Base-by-base conservation (phyloP, 345 rosid species). In the Linum usitatissimum region DNA sequence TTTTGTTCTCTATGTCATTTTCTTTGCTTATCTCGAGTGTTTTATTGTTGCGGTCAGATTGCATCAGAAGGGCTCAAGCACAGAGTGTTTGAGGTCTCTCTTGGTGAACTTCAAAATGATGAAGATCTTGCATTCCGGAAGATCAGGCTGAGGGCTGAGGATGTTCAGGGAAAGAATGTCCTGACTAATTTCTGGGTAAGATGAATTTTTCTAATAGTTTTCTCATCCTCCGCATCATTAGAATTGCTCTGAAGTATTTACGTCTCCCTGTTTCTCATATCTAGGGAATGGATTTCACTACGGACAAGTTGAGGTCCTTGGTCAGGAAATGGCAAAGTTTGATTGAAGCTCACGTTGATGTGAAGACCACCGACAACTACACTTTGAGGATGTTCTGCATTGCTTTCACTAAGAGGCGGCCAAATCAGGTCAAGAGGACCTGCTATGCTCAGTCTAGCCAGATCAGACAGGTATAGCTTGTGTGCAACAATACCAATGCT, bases 41-140 rank as follows among this genome's bases (percentile, higher is more conserved):
- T 30, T 53, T 1, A 17, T 38, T 15, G 55, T 19, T 55, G 18
- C 31, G 70, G 17, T 39, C 68, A 93, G 97, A 93, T 93, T 83
- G 99, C 99, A 23, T 93, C 99, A 4, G 99, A 93, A 71, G 97
- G 99, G 2, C 79, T 93, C 59, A 93, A 90, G 61, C 99, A 93
- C 66, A 74, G 97, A 70, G 90, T 90, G 61, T 86, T 90, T 73
- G 99, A 90, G 83, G 59, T 84, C 23, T 93, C 99, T 3, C 78
- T 90, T 18, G 96, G 94, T 59, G 99, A 93, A 70, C 96, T 93
- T 68, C 92, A 90, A 64, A 65, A 61, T 54, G 95, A 90, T 55
- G 97, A 93, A 68, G 99, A 93, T 36, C 77, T 86, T 6, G 76
- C 97, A 1, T 93, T 78, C 84, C 83, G 96, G 67, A 90, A 93